These are phyloP conservation scores for Tylopilus sp. DNA, from an alignment of 768 basidiomycete species.

Conservation along the genomic window DNA sequence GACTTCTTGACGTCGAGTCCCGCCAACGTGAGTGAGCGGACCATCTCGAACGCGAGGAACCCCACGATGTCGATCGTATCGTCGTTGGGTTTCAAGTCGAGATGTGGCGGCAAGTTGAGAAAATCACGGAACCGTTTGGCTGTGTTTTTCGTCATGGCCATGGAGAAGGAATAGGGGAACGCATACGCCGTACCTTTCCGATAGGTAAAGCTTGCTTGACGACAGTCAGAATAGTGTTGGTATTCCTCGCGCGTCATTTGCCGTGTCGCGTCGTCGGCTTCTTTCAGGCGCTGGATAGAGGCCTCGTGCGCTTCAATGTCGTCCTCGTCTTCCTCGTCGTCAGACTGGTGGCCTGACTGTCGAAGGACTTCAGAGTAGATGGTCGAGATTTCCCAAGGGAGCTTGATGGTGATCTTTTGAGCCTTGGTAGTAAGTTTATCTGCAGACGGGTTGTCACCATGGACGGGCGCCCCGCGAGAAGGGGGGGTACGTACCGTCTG, in stretches of 20 bases:
- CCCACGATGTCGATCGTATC: conserved; percentile 96
- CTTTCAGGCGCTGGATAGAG: conserved; percentile 86
- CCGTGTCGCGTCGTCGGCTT: conserved; percentile 92
- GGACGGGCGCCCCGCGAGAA: neutral
- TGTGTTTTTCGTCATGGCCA: conserved; percentile 26
- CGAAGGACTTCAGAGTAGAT: conserved; percentile 86
- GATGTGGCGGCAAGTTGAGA: conserved; percentile 79
- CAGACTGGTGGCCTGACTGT: conserved; percentile 75
- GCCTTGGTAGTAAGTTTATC: conserved; percentile 81
- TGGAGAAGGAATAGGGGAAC: too few species aligned
- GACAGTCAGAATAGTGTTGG: conserved; percentile 93
- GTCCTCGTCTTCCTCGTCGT: conserved; percentile 94
- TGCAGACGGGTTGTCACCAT: conserved; percentile 23
- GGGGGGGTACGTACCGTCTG: conserved; percentile 54
- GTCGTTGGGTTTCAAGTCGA: conserved; percentile 88
- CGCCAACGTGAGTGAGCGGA: conserved; percentile 85
- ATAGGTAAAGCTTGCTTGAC: conserved; percentile 96
- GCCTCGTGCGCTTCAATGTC: conserved; percentile 95
- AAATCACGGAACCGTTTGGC: conserved; percentile 96
- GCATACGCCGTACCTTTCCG: conserved; percentile 75
- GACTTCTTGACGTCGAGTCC: conserved; percentile 82
- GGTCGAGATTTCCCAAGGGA: conserved; percentile 93
- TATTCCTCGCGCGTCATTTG: conserved; percentile 98
- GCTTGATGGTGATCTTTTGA: conserved; percentile 90
- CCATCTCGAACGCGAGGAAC: conserved; percentile 97